These are phyloP conservation scores for Andalucia godoyi DNA, from an alignment of 78 protist genomes.

Conservation along the genomic window DNA sequence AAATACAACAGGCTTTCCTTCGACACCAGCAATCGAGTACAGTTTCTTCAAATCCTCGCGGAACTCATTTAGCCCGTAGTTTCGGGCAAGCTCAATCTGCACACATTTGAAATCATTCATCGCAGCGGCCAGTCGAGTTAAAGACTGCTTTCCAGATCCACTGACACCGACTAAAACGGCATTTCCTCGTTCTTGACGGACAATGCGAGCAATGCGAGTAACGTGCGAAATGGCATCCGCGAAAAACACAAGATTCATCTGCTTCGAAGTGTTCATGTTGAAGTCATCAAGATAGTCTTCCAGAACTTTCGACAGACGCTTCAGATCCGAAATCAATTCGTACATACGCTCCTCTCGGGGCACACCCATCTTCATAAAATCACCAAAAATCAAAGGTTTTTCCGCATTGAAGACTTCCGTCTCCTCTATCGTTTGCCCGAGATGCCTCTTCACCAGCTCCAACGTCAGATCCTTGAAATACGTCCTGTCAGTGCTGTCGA, in stretches of 20 bases:
- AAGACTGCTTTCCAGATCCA: constrained; percentile 46
- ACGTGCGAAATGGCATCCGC: constrained; percentile 45
- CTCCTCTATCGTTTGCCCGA: neutral
- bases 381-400: constrained; percentile 26
- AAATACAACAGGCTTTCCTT: constrained; percentile 39
- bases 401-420: neutral
- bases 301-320: constrained; percentile 7
- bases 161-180: constrained; percentile 67
- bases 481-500: constrained; percentile 26
- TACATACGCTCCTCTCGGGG: neutral
- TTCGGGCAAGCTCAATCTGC: constrained; percentile 20
- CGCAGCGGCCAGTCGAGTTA: constrained; percentile 38
- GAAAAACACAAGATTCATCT: constrained; percentile 64
- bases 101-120: constrained; percentile 30
- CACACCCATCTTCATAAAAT: constrained; percentile 5
- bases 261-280: neutral
- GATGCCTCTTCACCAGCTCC: neutral
- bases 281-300: constrained; percentile 33
- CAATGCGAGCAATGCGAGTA: constrained; percentile 27
- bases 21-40: constrained; percentile 44
- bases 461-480: constrained; percentile 3
- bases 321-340: constrained; percentile 3
- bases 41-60: constrained; percentile 39
- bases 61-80: constrained; percentile 22
- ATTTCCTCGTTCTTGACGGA: constrained; percentile 49